Percentiles rank a stretch among this genome's conserved stretches.
Conservation (phyloP, 2,329 filamentous ascomycete species). For the Coniochaeta sp. region DNA sequence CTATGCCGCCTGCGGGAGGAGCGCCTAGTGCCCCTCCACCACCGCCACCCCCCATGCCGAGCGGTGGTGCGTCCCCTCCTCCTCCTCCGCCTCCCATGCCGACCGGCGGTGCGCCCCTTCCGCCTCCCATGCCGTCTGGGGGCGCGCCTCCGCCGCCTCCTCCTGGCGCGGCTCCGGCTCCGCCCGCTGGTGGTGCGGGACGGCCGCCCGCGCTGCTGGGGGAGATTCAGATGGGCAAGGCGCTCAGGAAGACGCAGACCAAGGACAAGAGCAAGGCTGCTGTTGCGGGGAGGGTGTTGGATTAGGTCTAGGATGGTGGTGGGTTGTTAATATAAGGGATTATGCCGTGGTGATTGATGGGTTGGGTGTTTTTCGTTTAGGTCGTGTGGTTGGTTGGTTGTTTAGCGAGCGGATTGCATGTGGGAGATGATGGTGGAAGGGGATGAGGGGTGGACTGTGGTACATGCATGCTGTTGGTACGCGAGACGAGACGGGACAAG, state of each 20-base stretch:
- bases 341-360: background rate
- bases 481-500: too few species aligned
- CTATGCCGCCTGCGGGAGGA: conserved; percentile 14
- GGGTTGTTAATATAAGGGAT: background rate
- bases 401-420: too few species aligned
- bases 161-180: conserved; percentile 29
- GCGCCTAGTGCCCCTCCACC: conserved; percentile 23
- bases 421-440: too few species aligned
- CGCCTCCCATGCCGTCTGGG: too few species aligned
- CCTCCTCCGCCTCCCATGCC: conserved; percentile 28
- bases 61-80: conserved; percentile 25
- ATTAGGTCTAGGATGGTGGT: too few species aligned
- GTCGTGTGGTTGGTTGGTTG: too few species aligned
- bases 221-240: conserved; percentile 74
- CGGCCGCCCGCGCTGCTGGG: conserved; percentile 62
- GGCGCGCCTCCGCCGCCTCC: conserved; percentile 36
- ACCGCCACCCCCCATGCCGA: conserved; percentile 30
- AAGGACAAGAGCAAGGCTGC: conserved; percentile 73
- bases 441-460: too few species aligned
- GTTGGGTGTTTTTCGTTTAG: background rate
- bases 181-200: conserved; percentile 29
- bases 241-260: conserved; percentile 80
- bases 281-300: conserved; percentile 69
- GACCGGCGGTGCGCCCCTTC: conserved; percentile 34
- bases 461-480: too few species aligned